phyloP scores from a whole-genome alignment of 257 asterid genomes.

The Lycium barbarum region DNA sequence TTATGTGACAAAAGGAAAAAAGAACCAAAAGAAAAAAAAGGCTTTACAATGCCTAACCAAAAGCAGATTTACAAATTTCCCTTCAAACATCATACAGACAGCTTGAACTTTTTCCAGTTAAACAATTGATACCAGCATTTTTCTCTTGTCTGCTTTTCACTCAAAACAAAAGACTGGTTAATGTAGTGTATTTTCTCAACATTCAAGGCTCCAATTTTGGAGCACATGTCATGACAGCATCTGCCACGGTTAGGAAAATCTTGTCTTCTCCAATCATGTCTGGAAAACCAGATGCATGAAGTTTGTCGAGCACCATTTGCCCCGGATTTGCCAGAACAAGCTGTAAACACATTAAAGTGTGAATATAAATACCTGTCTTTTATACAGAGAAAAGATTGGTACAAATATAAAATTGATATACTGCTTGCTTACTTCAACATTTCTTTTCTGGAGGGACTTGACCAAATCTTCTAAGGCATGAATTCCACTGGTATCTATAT shows the following conservation, averaged over 20 bases:
- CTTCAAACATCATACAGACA: not conserved
- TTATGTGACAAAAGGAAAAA: not conserved
- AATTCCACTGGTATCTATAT: slow-evolving; percentile 88
- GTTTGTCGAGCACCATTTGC: slow-evolving; percentile 63
- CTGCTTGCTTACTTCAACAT: slow-evolving; percentile 52
- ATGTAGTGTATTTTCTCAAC: not conserved
- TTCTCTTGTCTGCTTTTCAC: not conserved
- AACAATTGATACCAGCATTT: not conserved
- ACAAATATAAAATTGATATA: not conserved
- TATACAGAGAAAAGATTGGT: not conserved
- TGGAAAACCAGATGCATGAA: slow-evolving; percentile 59
- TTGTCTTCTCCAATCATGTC: slow-evolving; percentile 62
- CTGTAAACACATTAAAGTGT: slow-evolving; percentile 42
- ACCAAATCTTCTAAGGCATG: slow-evolving; percentile 77
- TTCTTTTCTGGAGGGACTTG: slow-evolving; percentile 62
- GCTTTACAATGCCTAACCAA: not conserved
- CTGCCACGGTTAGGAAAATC: slow-evolving; percentile 75
- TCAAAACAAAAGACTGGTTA: not conserved
- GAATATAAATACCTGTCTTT: not conserved
- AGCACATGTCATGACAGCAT: slow-evolving; percentile 64
- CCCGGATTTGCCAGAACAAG: slow-evolving; percentile 87
- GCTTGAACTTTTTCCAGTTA: not conserved
- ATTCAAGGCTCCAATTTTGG: slow-evolving; percentile 77
- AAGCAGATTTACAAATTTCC: not conserved
- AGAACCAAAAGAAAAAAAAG: not conserved